Conservation (phyloP, 371 early-diverging fungal species). For the Vairimorpha necatrix region DNA sequence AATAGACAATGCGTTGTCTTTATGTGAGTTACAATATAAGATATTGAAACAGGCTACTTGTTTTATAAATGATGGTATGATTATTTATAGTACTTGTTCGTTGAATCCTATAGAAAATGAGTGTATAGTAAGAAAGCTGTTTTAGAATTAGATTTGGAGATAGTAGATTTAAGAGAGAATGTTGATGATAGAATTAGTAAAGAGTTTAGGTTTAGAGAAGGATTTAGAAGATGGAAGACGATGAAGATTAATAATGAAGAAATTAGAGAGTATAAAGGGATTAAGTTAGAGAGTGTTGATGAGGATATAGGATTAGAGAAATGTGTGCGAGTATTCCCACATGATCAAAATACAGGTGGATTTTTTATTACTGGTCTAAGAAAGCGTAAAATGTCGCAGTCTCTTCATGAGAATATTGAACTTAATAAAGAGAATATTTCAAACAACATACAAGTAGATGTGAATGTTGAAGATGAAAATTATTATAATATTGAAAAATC, state of each 20-base stretch:
- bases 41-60: conserved; percentile 80
- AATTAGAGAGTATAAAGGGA: conserved; percentile 64
- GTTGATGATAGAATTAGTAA: neutral
- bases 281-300: conserved; percentile 57
- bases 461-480: neutral
- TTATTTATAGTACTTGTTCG: conserved; percentile 98
- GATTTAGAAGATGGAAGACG: conserved; percentile 69
- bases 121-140: conserved; percentile 56
- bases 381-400: conserved; percentile 66
- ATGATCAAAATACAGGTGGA: conserved; percentile 91
- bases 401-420: neutral
- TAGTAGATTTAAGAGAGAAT: conserved; percentile 31
- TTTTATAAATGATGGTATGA: conserved; percentile 77
- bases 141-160: conserved; percentile 39
- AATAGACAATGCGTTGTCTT: conserved; percentile 69
- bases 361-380: conserved; percentile 95
- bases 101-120: conserved; percentile 76
- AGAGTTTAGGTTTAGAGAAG: conserved; percentile 68
- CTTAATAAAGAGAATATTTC: neutral
- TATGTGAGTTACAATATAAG: conserved; percentile 77
- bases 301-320: conserved; percentile 65
- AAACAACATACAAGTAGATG: neutral
- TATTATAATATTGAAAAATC: neutral
- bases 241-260: too few species aligned
- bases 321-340: conserved; percentile 86